Evolutionary conservation across 768 basidiomycete species (phyloP).

Genomic region (Kwoniella bestiolae): DNA sequence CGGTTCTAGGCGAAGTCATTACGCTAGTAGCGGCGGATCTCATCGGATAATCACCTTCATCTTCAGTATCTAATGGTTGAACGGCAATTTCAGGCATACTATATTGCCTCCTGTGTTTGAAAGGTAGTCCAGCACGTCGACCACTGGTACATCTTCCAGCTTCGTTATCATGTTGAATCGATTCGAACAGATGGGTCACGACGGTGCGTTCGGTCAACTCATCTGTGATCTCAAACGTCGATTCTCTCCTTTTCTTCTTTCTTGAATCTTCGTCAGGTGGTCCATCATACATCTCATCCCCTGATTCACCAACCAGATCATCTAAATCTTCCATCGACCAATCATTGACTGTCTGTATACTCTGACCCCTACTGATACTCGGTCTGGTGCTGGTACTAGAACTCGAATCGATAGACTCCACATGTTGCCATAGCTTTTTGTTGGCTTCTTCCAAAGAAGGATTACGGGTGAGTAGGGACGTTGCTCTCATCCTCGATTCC

Average conservation of each 20-base stretch:
- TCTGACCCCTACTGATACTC: background rate
- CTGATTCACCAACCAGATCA: conserved; percentile 44
- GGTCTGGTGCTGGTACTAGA: background rate
- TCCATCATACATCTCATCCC: conserved; percentile 33
- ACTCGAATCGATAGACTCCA: background rate
- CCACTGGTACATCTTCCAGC: background rate
- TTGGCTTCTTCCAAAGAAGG: conserved; percentile 20
- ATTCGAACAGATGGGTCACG: conserved; percentile 26
- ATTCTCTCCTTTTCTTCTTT: conserved; percentile 19
- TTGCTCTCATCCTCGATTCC: background rate
- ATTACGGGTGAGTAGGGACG: background rate
- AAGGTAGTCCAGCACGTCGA: background rate
- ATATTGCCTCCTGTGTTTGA: background rate
- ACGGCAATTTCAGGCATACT: conserved; percentile 21
- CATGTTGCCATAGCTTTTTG: conserved; percentile 3
- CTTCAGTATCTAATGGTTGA: conserved; percentile 1
- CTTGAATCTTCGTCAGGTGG: conserved; percentile 14
- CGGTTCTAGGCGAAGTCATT: background rate
- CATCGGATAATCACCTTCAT: conserved; percentile 5
- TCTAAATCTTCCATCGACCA: conserved; percentile 42
- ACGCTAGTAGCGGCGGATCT: background rate
- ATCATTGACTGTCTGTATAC: background rate
- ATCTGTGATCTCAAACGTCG: conserved; percentile 46
- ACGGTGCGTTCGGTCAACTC: conserved; percentile 46
- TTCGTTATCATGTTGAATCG: background rate